A percentile compares a stretch with the other conserved stretches of the same genome.
These are phyloP conservation scores for Aegilops sharonensis DNA, from an alignment of 176 grass and related monocot species.

Conservation along the genomic window DNA sequence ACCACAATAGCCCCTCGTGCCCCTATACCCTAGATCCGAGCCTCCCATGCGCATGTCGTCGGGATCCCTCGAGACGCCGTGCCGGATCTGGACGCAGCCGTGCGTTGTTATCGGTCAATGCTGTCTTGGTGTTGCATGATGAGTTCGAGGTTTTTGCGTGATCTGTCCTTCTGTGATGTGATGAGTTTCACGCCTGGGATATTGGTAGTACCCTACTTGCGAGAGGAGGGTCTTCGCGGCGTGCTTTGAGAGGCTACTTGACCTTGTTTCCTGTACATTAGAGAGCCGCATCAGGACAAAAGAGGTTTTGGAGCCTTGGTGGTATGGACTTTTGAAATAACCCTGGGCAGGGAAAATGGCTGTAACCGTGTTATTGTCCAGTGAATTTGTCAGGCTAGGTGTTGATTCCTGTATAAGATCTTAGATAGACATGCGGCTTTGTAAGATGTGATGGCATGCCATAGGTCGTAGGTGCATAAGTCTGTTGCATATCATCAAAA, in stretches of 20 bases:
- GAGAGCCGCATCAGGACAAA: not conserved
- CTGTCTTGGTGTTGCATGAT: not conserved
- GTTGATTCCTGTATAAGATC: too few species aligned
- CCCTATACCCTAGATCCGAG: slow-evolving; percentile 29
- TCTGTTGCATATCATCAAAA: not conserved
- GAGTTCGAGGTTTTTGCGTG: not conserved
- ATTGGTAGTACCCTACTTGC: not conserved
- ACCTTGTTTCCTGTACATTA: not conserved
- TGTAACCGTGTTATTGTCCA: not conserved
- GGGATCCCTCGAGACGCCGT: slow-evolving; percentile 22
- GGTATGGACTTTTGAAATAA: not conserved
- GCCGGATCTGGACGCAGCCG: slow-evolving; percentile 11
- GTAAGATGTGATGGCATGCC: too few species aligned
- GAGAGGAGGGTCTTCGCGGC: not conserved
- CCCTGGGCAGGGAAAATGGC: not conserved
- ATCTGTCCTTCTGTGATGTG: slow-evolving; percentile 12
- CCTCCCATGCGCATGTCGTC: not conserved
- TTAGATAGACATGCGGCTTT: too few species aligned
- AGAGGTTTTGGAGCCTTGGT: not conserved
- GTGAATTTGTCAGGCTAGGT: not conserved
- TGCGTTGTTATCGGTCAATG: not conserved
- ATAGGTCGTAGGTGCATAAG: not conserved
- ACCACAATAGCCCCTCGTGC: not conserved
- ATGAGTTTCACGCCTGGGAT: not conserved
- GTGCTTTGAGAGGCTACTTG: not conserved